A percentile compares a stretch with the other conserved stretches of the same genome.
phyloP scores from a whole-genome alignment of 805 yeast genomes.

The Ogataea dorogensis region DNA sequence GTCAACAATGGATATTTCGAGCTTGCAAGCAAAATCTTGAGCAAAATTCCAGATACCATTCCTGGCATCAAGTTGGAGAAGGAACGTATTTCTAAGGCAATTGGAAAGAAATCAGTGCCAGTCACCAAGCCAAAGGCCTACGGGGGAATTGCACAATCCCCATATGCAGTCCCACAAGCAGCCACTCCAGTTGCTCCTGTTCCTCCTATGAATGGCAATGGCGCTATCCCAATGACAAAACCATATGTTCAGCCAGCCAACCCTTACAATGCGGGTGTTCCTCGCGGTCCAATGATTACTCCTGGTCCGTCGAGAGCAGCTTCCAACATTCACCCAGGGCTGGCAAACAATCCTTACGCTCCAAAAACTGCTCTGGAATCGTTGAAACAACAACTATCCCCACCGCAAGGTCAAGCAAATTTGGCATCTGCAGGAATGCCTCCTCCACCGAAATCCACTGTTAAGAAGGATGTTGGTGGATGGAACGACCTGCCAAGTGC shows the following conservation, averaged over 20 bases:
- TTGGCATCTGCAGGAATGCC: constrained; percentile 18
- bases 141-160: constrained; percentile 4
- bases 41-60: constrained; percentile 68
- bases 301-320: constrained; percentile 7
- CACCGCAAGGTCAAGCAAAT: constrained; percentile 13
- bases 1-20: constrained; percentile 83
- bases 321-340: constrained; percentile 4
- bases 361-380: constrained; percentile 37
- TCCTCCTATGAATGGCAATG: constrained; percentile 2
- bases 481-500: constrained; percentile 70
- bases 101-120: constrained; percentile 23
- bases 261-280: constrained; percentile 15
- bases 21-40: constrained; percentile 69
- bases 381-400: constrained; percentile 25
- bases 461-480: constrained; percentile 55
- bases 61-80: constrained; percentile 71
- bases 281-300: constrained; percentile 20
- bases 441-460: constrained; percentile 28
- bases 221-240: neutral
- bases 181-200: constrained; percentile 15
- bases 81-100: constrained; percentile 74
- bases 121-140: constrained; percentile 9
- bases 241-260: constrained; percentile 18
- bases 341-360: constrained; percentile 33
- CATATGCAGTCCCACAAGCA: constrained; percentile 3